A percentile compares a stretch with the other conserved stretches of the same genome.
Evolutionary conservation across 2,329 filamentous ascomycete species (phyloP).

Genomic region (Monosporascus cannonballus): DNA sequence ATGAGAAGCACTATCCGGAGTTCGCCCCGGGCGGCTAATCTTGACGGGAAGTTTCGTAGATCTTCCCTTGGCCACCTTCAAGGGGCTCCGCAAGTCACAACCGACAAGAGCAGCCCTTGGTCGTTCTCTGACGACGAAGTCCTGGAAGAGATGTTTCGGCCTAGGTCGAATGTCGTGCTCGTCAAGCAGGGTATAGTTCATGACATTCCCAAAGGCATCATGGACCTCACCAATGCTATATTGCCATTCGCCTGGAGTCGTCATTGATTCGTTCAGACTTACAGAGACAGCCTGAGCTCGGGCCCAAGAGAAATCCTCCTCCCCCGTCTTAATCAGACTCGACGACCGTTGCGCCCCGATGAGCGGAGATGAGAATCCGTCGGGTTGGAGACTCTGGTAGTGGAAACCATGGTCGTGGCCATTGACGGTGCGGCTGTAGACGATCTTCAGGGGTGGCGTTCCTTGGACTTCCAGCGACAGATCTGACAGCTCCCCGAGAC

Average conservation of each 20-base stretch:
- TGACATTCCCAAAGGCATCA: slow-evolving; percentile 82
- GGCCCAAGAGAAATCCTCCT: slow-evolving; percentile 75
- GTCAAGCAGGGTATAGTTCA: slow-evolving; percentile 65
- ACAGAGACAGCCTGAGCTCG: slow-evolving; percentile 69
- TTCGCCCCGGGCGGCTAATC: slow-evolving; percentile 57
- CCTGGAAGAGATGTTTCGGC: slow-evolving; percentile 61
- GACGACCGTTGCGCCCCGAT: slow-evolving; percentile 53
- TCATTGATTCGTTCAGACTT: slow-evolving; percentile 84
- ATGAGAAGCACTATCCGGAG: slow-evolving; percentile 59
- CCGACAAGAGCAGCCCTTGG: slow-evolving; percentile 66
- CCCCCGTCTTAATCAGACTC: slow-evolving; percentile 49
- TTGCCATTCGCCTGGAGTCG: slow-evolving; percentile 71
- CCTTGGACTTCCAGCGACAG: slow-evolving; percentile 78
- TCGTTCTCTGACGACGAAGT: slow-evolving; percentile 80
- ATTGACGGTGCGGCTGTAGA: slow-evolving; percentile 86
- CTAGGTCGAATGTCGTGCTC: slow-evolving; percentile 61
- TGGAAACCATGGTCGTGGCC: slow-evolving; percentile 77
- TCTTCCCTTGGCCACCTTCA: slow-evolving; percentile 76
- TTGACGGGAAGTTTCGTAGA: slow-evolving; percentile 62
- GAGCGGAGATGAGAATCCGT: slow-evolving; percentile 74
- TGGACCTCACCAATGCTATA: slow-evolving; percentile 90
- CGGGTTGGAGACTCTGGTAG: slow-evolving; percentile 89
- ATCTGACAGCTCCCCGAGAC: slow-evolving; percentile 82
- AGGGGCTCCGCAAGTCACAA: slow-evolving; percentile 73
- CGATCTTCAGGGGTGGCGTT: slow-evolving; percentile 84